Evolutionary conservation across 179 eudicot genomes (phyloP).

Genomic region (Spinacia oleracea): DNA sequence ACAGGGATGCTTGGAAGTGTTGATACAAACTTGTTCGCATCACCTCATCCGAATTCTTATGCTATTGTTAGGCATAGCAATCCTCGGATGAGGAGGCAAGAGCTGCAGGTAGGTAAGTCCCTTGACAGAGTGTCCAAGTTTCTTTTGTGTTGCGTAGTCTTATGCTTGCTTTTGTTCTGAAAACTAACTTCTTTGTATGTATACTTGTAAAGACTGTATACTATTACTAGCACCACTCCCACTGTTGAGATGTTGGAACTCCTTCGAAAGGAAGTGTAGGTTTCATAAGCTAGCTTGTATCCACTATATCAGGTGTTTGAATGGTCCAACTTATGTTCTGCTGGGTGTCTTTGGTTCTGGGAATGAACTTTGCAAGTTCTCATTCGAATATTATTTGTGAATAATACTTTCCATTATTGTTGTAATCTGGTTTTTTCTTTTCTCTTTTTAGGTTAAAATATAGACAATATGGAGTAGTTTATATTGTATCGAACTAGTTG

Average conservation of each 20-base stretch:
- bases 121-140: conserved; percentile 65
- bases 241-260: not conserved
- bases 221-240: conserved; percentile 4
- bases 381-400: not conserved
- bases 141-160: conserved; percentile 53
- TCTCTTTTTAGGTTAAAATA: no score
- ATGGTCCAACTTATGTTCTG: not conserved
- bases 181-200: conserved; percentile 4
- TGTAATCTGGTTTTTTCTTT: not conserved
- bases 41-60: conserved; percentile 43
- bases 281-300: not conserved
- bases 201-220: conserved; percentile 23
- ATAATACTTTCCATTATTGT: not conserved
- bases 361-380: not conserved
- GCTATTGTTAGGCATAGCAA: conserved; percentile 30
- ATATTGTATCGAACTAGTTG: no score
- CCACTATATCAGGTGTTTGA: not conserved
- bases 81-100: conserved; percentile 73
- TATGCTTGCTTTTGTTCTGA: conserved; percentile 71
- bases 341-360: not conserved
- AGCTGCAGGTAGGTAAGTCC: conserved; percentile 60
- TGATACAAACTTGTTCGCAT: conserved; percentile 40
- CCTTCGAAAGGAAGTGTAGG: not conserved
- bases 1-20: conserved; percentile 58
- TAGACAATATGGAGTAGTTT: no score